phyloP scores from a whole-genome alignment of 2,329 filamentous ascomycete genomes.

The Talaromyces sp. region DNA sequence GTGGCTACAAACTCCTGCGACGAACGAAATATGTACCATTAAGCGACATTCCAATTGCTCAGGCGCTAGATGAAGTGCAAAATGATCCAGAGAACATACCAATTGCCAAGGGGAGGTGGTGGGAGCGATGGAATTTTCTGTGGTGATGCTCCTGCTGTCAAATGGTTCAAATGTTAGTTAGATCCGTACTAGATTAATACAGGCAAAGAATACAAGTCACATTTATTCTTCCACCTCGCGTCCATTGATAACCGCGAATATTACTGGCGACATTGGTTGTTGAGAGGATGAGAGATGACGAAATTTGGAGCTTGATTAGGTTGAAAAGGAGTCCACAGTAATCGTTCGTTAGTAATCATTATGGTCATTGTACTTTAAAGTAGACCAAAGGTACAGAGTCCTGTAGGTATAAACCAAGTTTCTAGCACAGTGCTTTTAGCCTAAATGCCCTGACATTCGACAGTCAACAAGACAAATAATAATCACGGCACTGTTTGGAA shows the following conservation, averaged over 20 bases:
- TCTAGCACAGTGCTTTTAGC: neutral
- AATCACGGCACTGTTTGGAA: neutral
- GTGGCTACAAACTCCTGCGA: conserved; percentile 66
- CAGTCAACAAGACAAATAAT: neutral
- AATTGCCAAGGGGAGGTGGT: conserved; percentile 26
- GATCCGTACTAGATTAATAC: neutral
- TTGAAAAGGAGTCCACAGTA: neutral
- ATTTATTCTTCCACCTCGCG: neutral
- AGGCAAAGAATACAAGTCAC: neutral
- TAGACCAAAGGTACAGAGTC: neutral
- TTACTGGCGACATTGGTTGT: neutral
- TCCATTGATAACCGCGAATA: neutral
- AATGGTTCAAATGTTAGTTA: too few relatives aligned
- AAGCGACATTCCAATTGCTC: conserved; percentile 52
- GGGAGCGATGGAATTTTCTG: conserved; percentile 35
- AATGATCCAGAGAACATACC: conserved; percentile 39
- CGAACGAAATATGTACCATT: conserved; percentile 58
- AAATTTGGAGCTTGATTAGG: too few relatives aligned
- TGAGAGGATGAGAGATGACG: neutral
- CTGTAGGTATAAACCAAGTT: neutral
- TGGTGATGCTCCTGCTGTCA: conserved; percentile 26
- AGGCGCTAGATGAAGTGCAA: conserved; percentile 51
- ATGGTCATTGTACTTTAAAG: neutral
- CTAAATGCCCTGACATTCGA: neutral
- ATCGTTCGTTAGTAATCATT: too few relatives aligned